Base-by-base conservation (phyloP, 345 rosid genomes). In the Lepidium aucheri region DNA sequence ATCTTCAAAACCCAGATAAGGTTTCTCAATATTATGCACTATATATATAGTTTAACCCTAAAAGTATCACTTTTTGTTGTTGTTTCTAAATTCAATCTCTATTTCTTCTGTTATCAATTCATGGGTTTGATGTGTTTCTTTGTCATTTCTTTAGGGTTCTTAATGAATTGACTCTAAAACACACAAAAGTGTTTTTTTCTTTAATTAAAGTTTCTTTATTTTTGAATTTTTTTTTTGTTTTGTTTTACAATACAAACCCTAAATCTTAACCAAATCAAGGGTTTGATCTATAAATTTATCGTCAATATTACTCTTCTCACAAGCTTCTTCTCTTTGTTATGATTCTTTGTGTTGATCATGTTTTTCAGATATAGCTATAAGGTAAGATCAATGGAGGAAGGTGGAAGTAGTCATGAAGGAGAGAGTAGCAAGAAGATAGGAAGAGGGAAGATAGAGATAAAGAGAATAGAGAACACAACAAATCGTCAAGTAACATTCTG, bases 401-500 rank as follows among this genome's bases (percentile, higher is more conserved):
- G 71, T 17, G 76, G 76, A 16, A 50, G 60, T 58, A 72, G 70
- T 42, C 70, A 57, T 24, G 83, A 81, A 40, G 72, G 60, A 35
- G 86, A 77, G 65, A 78, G 73, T 74, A 82, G 72, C 77, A 81
- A 72, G 70, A 84, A 84, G 22, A 20, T 20, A 73, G 88, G 84
- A 51, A 85, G 97, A 79, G 95, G 97, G 9, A 90, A 87, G 68
- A 80, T 90, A 24, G 94, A 84, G 74, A 90, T 90, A 41, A 87
- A 84, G 65, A 69, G 97, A 69, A 87, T 90, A 63, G 97, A 87
- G 70, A 90, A 83, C 84, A 75, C 95, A 2, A 85, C 97, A 2
- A 90, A 82, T 63, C 78, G 97, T 45, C 97, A 87, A 66, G 97
- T 90, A 54, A 90, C 97, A 46, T 90, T 90, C 81, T 90, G 97